Conservation (phyloP, 805 yeast species). For the Lachancea thermotolerans region DNA sequence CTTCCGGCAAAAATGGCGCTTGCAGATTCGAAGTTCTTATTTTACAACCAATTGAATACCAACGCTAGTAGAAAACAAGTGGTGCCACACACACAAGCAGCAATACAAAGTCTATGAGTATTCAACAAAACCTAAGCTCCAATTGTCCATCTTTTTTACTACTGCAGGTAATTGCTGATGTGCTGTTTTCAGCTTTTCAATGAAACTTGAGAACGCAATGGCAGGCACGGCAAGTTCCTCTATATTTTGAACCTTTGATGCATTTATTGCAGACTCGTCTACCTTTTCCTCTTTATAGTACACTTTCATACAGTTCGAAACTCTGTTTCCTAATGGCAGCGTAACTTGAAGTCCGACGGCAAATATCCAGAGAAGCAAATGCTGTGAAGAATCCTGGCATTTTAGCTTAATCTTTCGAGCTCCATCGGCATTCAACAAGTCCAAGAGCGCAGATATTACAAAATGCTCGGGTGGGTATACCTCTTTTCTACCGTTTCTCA, state of each 20-base stretch:
- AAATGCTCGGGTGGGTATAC: slow-evolving; percentile 18
- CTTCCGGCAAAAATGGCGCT: slow-evolving; percentile 4
- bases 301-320: slow-evolving; percentile 21
- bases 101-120: background rate
- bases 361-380: slow-evolving; percentile 25
- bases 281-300: slow-evolving; percentile 10
- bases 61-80: slow-evolving; percentile 80
- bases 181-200: slow-evolving; percentile 7
- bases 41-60: slow-evolving; percentile 45
- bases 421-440: slow-evolving; percentile 18
- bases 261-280: background rate
- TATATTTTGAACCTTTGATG: slow-evolving; percentile 11
- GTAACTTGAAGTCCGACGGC: slow-evolving; percentile 19
- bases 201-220: slow-evolving; percentile 15
- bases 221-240: slow-evolving; percentile 15
- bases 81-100: slow-evolving; percentile 47
- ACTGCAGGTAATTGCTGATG: slow-evolving; percentile 14
- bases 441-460: slow-evolving; percentile 19
- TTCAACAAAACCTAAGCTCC: slow-evolving; percentile 22
- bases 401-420: slow-evolving; percentile 19
- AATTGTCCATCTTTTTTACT: slow-evolving; percentile 10
- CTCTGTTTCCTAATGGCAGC: slow-evolving; percentile 4
- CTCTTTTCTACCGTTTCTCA: slow-evolving; percentile 1
- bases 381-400: slow-evolving; percentile 1
- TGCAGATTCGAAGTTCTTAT: background rate